Base-by-base conservation (phyloP, 176 grass and related monocot species). In the Musa acuminata region DNA sequence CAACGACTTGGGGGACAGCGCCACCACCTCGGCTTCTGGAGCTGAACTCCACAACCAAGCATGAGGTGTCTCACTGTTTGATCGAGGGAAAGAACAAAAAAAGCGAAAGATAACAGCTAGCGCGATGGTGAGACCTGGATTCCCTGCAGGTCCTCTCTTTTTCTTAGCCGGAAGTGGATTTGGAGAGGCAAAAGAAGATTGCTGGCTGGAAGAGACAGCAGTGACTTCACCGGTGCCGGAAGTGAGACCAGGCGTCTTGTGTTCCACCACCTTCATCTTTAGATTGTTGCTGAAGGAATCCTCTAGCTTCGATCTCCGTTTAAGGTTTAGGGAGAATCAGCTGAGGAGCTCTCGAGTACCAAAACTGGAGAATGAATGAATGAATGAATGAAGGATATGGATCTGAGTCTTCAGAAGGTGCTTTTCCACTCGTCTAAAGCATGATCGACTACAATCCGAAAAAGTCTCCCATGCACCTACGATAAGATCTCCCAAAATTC, bases 21-120 rank as follows among this genome's bases (percentile, higher is more conserved):
- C 74, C 51, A 76, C 63, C 35, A 76, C 74, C 55, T 76, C 74
- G n/a, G 74, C 74, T 49, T 64, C 74, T 20, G 74, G 74, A 57
- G 62, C 74, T 76, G 20, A 62, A 13, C 19, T 24, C 17, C 55
- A 64, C 62, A 12, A 62, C 55, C 8, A 13, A 59, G 14, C 13
- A 8, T 13, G 12, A 4, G 12, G 9, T 13, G 13, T 43, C 35
- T 43, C 35, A 43, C 35, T 43, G 35, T 43, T 43, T 43, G 35
- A 43, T 43, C 35, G 35, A 43, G 4, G 54, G 3, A 21, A 63
- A 63, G 1, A 20, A n/a, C 24, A 62, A 19, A 50, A 49, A 12
- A 21, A n/a, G 62, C 22, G 12, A 11, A 75, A 48, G 50, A 49
- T 8, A 51, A 14, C 1, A n/a, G 21, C n/a, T 50, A 8, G 12